These are phyloP conservation scores for Acer yangbiense DNA, from an alignment of 345 rosid genomes.

Conservation along the genomic window DNA sequence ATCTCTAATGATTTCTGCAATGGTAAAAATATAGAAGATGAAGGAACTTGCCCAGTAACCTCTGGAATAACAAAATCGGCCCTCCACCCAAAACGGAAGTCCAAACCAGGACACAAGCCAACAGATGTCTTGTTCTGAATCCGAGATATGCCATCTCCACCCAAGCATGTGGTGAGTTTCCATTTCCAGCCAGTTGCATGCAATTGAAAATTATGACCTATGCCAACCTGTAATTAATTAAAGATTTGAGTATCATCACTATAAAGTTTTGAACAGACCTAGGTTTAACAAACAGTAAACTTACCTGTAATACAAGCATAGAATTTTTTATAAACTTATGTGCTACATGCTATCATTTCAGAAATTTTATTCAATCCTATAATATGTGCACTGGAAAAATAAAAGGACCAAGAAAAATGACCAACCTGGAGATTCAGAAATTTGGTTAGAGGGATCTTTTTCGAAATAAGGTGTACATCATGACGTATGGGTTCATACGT, in stretches of 20 bases:
- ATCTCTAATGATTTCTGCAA: constrained; percentile 10
- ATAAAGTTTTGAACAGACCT: constrained; percentile 5
- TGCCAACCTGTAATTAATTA: constrained; percentile 58
- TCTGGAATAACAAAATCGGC: constrained; percentile 93
- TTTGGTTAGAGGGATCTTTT: constrained; percentile 82
- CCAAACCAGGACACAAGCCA: constrained; percentile 78
- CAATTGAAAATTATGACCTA: constrained; percentile 78
- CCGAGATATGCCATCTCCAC: constrained; percentile 84
- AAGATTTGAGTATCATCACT: not conserved
- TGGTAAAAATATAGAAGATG: constrained; percentile 3
- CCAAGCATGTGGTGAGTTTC: constrained; percentile 85
- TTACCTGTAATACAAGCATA: not conserved
- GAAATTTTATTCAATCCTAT: not conserved
- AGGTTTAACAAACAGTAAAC: constrained; percentile 9
- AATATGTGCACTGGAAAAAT: not conserved
- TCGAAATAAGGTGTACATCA: constrained; percentile 68
- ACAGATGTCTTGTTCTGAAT: constrained; percentile 79
- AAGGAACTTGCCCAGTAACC: constrained; percentile 68
- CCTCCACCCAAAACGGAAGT: constrained; percentile 87
- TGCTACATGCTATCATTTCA: not conserved
- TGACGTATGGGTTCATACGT: constrained; percentile 70
- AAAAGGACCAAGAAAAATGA: constrained; percentile 6
- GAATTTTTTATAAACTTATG: not conserved
- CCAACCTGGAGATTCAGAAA: constrained; percentile 83
- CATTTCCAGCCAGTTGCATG: constrained; percentile 88